A percentile compares a stretch with the other conserved stretches of the same genome.
Conservation (phyloP, 2,329 filamentous ascomycete species). For the Nemania sp. region DNA sequence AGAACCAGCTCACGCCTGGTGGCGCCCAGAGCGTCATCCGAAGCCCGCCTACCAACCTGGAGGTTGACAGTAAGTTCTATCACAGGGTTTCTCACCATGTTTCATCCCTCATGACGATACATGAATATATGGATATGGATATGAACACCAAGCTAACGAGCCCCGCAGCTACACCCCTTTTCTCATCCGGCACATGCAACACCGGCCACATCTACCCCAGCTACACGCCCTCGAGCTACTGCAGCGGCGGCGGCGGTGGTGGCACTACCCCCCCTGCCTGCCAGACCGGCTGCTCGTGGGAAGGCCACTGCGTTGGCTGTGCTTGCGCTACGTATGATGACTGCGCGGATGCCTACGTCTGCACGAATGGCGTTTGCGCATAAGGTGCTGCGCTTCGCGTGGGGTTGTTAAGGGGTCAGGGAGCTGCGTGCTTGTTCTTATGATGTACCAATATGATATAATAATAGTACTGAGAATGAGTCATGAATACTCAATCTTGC, state of each 20-base stretch:
- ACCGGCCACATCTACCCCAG: constrained; percentile 29
- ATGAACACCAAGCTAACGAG: constrained; percentile 9
- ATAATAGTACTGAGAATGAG: too few species aligned
- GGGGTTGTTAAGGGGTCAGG: not conserved
- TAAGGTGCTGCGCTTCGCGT: not conserved
- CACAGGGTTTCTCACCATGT: not conserved
- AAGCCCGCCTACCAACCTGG: constrained; percentile 36
- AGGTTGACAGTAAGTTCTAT: constrained; percentile 39
- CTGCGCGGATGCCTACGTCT: constrained; percentile 27
- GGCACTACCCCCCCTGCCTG: constrained; percentile 3
- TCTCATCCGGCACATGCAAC: constrained; percentile 29
- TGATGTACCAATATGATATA: too few species aligned
- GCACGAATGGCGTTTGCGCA: constrained; percentile 27
- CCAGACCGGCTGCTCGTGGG: constrained; percentile 29
- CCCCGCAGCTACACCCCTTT: constrained; percentile 31
- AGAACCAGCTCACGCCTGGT: constrained; percentile 41
- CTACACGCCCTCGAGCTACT: constrained; percentile 25
- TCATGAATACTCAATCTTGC: too few species aligned
- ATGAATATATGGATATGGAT: too few species aligned
- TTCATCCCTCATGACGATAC: too few species aligned
- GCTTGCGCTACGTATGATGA: constrained; percentile 26
- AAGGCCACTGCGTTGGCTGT: constrained; percentile 28
- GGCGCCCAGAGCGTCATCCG: constrained; percentile 37
- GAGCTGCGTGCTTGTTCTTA: too few species aligned
- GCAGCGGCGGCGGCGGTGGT: constrained; percentile 18